Evolutionary conservation across 306 rosid genomes (phyloP), one percentile per base, ranked within the genome.

Genomic region (Psophocarpus tetragonolobus): DNA sequence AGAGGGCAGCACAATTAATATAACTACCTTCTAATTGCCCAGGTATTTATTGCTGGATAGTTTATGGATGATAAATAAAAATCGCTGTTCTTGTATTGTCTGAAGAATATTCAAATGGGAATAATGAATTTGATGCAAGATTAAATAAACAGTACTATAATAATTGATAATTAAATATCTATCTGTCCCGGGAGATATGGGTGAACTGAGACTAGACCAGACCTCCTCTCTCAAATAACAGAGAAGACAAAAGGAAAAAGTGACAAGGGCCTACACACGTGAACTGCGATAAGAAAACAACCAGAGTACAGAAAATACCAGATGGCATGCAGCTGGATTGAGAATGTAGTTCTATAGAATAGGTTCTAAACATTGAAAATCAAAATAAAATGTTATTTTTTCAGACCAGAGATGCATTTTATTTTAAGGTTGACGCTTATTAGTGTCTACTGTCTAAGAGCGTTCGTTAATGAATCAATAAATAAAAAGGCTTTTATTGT

Each of bases 311-410:
- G 71, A 44, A 78, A 15, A 24, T 26, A 58, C 63, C 51, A 77
- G 24, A 42, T 26, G 69, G 70, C 76, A 69, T 61, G 70, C 76
- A 69, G 77, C 61, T 69, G 71, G n/a, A 24, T 20, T 41, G 21
- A 69, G 68, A 67, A 67, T 51, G 58, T 51, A 30, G 54, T 26
- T 58, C 64, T 13, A 4, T 20, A 64, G 50, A 58, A 48, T 48
- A 63, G 24, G 56, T 47, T 62, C 80, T 30, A 11, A 32, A 18
- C 1, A 18, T 36, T 20, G 53, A 24, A 38, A 23, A 21, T 38
- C 6, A 53, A 24, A 58, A 2, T 29, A 18, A 60, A 53, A 27
- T 29, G 67, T 29, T 23, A 10, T 14, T 58, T 58, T 58, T 8
- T 26, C 13, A 24, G 35, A 56, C 17, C 5, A 58, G n/a, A 57